phyloP scores from a whole-genome alignment of 2,329 filamentous ascomycete species.

The Aureobasidium pullulans region DNA sequence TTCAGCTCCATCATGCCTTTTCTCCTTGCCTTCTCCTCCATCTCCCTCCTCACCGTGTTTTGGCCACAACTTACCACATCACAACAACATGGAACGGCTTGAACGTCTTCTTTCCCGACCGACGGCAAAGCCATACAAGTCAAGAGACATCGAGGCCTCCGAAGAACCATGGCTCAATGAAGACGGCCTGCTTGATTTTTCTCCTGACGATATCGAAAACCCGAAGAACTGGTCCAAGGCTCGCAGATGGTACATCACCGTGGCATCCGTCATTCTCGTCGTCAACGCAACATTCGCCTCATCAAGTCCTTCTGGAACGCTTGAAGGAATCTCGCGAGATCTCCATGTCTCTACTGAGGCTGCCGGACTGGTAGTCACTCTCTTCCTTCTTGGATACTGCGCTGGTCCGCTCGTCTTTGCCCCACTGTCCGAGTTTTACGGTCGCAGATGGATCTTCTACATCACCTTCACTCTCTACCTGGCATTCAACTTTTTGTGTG shows the following conservation, averaged over 20 bases:
- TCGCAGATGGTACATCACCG: conserved; percentile 37
- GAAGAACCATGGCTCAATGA: conserved; percentile 40
- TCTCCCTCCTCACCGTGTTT: neutral
- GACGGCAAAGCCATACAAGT: conserved; percentile 47
- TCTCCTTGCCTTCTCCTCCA: neutral
- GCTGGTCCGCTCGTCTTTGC: conserved; percentile 56
- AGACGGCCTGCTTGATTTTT: conserved; percentile 46
- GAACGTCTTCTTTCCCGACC: conserved; percentile 43
- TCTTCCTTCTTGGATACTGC: conserved; percentile 44
- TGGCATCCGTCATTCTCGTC: conserved; percentile 40
- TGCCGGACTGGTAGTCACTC: conserved; percentile 26
- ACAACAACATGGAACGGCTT: conserved; percentile 31
- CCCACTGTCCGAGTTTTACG: conserved; percentile 58
- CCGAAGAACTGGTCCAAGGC: conserved; percentile 40
- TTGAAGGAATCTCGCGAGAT: conserved; percentile 35
- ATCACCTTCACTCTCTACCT: conserved; percentile 32
- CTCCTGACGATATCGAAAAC: conserved; percentile 45
- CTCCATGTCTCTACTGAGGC: conserved; percentile 43
- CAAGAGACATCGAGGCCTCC: conserved; percentile 30
- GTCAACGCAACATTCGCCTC: conserved; percentile 51
- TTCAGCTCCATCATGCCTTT: conserved; percentile 1
- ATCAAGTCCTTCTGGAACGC: conserved; percentile 33
- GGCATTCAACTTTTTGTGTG: conserved; percentile 47
- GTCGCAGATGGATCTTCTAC: conserved; percentile 49
- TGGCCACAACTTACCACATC: neutral